A percentile compares a stretch with the other conserved stretches of the same genome.
Conservation (phyloP, 192 early-diverging fungal genomes). For the Podila minutissima region DNA sequence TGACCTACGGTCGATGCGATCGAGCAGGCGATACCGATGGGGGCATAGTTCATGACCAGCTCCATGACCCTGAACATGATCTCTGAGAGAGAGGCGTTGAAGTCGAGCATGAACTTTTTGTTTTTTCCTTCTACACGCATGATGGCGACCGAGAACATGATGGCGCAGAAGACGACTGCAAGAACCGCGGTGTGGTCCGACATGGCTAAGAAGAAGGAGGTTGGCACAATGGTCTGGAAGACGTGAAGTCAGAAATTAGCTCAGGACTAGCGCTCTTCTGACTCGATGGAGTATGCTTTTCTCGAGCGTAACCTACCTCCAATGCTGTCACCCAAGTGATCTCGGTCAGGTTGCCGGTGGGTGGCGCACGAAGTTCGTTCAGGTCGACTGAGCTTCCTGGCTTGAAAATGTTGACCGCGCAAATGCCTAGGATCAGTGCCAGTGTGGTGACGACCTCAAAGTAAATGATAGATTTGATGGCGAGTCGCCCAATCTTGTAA, state of each 20-base stretch:
- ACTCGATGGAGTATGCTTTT: background rate
- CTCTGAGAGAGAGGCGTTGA: conserved; percentile 60
- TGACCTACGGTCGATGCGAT: conserved; percentile 68
- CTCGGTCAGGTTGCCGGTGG: background rate
- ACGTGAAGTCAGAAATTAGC: background rate
- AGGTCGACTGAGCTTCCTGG: conserved; percentile 61
- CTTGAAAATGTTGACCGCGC: conserved; percentile 64
- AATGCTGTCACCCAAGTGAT: background rate
- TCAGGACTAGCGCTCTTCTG: background rate
- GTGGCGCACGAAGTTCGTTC: background rate
- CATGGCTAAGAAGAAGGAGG: conserved; percentile 66
- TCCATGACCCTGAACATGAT: conserved; percentile 69
- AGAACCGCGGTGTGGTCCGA: conserved; percentile 52
- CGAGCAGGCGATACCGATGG: conserved; percentile 70
- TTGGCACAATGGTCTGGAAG: conserved; percentile 63
- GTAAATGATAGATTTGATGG: conserved; percentile 71
- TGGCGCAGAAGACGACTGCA: conserved; percentile 68
- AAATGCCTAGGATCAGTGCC: conserved; percentile 69
- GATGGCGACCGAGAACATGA: conserved; percentile 68
- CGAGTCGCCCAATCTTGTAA: conserved; percentile 62
- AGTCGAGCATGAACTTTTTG: conserved; percentile 58
- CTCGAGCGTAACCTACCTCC: background rate
- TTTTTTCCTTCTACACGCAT: conserved; percentile 50
- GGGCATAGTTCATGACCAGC: conserved; percentile 70
- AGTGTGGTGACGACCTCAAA: conserved; percentile 69